Conservation (phyloP, 2,329 filamentous ascomycete species). For the Lasiodiplodia citricola region DNA sequence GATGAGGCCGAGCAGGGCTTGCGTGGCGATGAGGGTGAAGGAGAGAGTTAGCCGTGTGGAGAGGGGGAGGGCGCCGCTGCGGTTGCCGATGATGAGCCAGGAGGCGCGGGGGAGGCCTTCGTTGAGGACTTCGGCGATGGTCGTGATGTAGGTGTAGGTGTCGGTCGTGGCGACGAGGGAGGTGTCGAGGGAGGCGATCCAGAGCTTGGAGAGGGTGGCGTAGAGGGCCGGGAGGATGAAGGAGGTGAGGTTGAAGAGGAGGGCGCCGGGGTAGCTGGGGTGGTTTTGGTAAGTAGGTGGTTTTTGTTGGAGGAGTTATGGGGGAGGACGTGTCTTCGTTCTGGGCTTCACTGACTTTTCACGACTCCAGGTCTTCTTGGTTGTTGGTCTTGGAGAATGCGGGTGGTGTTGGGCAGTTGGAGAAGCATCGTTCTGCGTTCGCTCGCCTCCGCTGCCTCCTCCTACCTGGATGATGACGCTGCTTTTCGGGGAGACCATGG, state of each 20-base stretch:
- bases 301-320: no score
- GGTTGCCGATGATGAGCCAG: constrained; percentile 73
- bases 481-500: not conserved
- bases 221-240: constrained; percentile 73
- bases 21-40: constrained; percentile 62
- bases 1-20: constrained; percentile 61
- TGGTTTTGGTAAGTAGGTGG: no score
- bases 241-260: constrained; percentile 66
- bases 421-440: no score
- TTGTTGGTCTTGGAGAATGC: no score
- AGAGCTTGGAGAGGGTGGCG: constrained; percentile 70
- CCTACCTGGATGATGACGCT: not conserved
- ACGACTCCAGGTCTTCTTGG: no score
- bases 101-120: constrained; percentile 72
- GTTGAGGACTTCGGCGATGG: constrained; percentile 71
- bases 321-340: no score
- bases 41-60: constrained; percentile 62
- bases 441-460: not conserved
- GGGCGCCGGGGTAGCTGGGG: constrained; percentile 57
- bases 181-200: constrained; percentile 71
- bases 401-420: no score
- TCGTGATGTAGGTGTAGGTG: constrained; percentile 71
- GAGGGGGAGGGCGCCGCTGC: constrained; percentile 41
- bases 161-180: constrained; percentile 66
- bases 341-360: no score